Percentiles rank a stretch among this genome's conserved stretches.
Evolutionary conservation across 805 yeast genomes (phyloP).

Genomic region (Debaryomyces prosopidis): DNA sequence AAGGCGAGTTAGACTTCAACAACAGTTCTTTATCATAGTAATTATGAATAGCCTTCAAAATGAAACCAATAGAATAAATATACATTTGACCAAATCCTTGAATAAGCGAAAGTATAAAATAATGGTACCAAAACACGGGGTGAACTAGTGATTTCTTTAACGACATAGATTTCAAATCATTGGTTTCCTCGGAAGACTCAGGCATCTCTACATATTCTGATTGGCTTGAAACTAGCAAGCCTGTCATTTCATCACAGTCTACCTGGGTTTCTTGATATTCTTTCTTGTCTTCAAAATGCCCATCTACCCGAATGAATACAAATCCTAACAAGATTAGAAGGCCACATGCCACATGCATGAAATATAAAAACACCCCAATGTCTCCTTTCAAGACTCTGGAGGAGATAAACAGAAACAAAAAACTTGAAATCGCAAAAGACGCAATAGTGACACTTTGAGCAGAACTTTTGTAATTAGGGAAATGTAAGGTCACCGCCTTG

Average conservation of each 20-base stretch:
- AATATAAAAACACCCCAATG: constrained; percentile 21
- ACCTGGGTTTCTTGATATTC: neutral
- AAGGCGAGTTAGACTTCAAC: constrained; percentile 2
- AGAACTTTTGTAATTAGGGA: constrained; percentile 32
- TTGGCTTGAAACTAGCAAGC: neutral
- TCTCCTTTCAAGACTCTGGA: constrained; percentile 21
- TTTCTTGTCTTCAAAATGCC: constrained; percentile 17
- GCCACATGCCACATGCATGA: constrained; percentile 23
- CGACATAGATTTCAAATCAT: constrained; percentile 15
- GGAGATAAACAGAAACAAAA: constrained; percentile 23
- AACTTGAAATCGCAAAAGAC: constrained; percentile 35
- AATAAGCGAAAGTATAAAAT: constrained; percentile 26
- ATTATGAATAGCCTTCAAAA: constrained; percentile 28
- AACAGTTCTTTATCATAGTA: constrained; percentile 12
- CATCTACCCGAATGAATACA: constrained; percentile 30
- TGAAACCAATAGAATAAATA: constrained; percentile 33
- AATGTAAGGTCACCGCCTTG: constrained; percentile 33
- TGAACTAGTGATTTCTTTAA: constrained; percentile 23
- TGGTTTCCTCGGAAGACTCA: neutral
- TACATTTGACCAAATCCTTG: constrained; percentile 42
- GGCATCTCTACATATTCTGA: constrained; percentile 1
- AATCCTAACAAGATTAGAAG: constrained; percentile 27
- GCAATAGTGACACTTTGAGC: constrained; percentile 39
- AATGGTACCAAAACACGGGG: constrained; percentile 34
- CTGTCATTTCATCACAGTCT: constrained; percentile 1